Conservation (phyloP, 345 rosid genomes). For the Citrus medica region DNA sequence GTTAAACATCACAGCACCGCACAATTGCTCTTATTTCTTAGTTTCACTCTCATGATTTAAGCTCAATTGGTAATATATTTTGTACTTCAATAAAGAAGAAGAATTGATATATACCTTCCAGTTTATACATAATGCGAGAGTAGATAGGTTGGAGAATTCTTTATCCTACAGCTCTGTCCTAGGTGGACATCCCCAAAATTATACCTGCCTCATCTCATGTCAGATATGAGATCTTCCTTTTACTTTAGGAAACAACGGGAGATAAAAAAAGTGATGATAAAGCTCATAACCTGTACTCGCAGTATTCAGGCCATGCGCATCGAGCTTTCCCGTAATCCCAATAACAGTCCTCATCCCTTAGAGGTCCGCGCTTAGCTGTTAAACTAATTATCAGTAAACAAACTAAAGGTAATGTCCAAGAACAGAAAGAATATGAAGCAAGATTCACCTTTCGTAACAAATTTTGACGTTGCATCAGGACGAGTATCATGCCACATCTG, state of each 20-base stretch:
- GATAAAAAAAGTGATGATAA: background rate
- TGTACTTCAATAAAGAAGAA: background rate
- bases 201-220: constrained; percentile 48
- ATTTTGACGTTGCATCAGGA: constrained; percentile 56
- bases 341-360: constrained; percentile 89
- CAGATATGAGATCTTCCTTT: background rate
- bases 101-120: constrained; percentile 26
- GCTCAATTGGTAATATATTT: background rate
- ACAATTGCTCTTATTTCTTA: background rate
- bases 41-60: background rate
- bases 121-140: constrained; percentile 64
- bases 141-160: constrained; percentile 60
- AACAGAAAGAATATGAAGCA: background rate
- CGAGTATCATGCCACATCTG: constrained; percentile 97
- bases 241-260: background rate
- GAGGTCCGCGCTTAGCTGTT: constrained; percentile 90
- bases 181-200: constrained; percentile 90
- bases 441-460: constrained; percentile 80
- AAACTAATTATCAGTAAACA: constrained; percentile 12
- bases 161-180: constrained; percentile 98
- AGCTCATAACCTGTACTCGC: constrained; percentile 77
- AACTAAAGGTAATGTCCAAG: background rate
- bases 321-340: constrained; percentile 99
- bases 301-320: constrained; percentile 92
- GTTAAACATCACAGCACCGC: background rate